Percentiles rank a stretch among this genome's conserved stretches.
Conservation (phyloP, 495 filamentous ascomycete genomes). For the Trichoderma asperelloides region DNA sequence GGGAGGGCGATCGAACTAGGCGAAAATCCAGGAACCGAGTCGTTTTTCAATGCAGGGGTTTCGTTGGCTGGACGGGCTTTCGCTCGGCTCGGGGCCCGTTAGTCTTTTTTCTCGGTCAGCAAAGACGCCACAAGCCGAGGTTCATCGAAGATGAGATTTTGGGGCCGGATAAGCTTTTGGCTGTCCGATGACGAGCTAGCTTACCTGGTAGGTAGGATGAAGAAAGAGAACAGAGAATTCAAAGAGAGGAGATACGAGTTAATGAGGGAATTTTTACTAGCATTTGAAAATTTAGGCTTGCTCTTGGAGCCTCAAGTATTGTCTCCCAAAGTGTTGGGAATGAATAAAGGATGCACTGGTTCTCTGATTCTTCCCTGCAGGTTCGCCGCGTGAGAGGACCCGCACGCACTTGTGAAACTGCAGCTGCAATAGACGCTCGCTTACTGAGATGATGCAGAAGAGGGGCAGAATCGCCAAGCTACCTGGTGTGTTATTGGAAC, state of each 20-base stretch:
- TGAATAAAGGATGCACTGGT: too few relatives aligned
- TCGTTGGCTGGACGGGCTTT: background rate
- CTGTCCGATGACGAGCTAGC: background rate
- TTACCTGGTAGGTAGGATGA: too few relatives aligned
- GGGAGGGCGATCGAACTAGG: background rate
- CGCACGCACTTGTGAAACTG: background rate
- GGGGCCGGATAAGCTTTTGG: background rate
- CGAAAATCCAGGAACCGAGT: conserved; percentile 7
- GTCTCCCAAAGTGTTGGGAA: too few relatives aligned
- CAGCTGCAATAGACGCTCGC: background rate
- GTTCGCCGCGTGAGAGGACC: background rate
- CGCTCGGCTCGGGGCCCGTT: background rate
- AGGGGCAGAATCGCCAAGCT: background rate
- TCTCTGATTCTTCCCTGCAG: background rate
- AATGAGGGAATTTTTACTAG: too few relatives aligned
- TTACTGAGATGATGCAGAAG: background rate
- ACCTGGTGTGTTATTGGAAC: too few relatives aligned
- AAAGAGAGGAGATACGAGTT: too few relatives aligned
- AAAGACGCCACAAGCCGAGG: background rate
- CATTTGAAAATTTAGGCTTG: too few relatives aligned
- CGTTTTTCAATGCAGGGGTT: background rate
- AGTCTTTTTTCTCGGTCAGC: conserved; percentile 5
- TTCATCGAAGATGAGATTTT: background rate
- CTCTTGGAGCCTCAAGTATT: too few relatives aligned
- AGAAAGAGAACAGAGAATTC: background rate